These are phyloP conservation scores for Amaranthus cruentus DNA, from an alignment of 148 eudicot species.

Conservation along the genomic window DNA sequence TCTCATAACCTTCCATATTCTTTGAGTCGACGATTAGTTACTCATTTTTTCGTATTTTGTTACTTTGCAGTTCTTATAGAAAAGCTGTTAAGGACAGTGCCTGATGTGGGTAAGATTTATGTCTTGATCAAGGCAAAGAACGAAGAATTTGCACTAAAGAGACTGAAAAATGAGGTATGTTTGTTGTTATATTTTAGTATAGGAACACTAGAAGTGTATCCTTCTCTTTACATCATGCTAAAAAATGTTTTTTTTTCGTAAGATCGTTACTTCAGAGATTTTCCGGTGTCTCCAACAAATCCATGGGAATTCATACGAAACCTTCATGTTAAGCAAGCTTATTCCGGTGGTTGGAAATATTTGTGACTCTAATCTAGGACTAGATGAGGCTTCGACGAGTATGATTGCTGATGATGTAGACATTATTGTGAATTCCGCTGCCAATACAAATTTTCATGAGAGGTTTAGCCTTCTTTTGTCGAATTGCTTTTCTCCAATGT, in stretches of 20 bases:
- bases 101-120: slow-evolving; percentile 83
- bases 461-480: slow-evolving; percentile 38
- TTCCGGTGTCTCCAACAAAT: slow-evolving; percentile 72
- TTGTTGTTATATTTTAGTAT: neutral
- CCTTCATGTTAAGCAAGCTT: slow-evolving; percentile 89
- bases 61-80: slow-evolving; percentile 68
- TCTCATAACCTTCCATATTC: neutral
- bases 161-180: slow-evolving; percentile 74
- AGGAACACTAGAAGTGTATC: neutral
- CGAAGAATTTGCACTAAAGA: slow-evolving; percentile 64
- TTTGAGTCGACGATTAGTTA: neutral
- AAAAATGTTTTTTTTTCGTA: neutral
- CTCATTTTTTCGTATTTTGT: neutral
- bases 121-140: slow-evolving; percentile 81
- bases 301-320: slow-evolving; percentile 76
- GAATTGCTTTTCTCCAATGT: neutral
- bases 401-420: slow-evolving; percentile 66
- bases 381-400: slow-evolving; percentile 42
- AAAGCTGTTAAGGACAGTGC: slow-evolving; percentile 81
- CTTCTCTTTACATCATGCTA: slow-evolving; percentile 2
- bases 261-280: slow-evolving; percentile 77
- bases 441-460: slow-evolving; percentile 94
- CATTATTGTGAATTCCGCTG: slow-evolving; percentile 88
- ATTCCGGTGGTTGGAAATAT: slow-evolving; percentile 85
- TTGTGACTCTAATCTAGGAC: slow-evolving; percentile 72